A percentile compares a stretch with the other conserved stretches of the same genome.
These are phyloP conservation scores for Neonothopanus nambi DNA, from an alignment of 1,284 basidiomycete species.

Conservation along the genomic window DNA sequence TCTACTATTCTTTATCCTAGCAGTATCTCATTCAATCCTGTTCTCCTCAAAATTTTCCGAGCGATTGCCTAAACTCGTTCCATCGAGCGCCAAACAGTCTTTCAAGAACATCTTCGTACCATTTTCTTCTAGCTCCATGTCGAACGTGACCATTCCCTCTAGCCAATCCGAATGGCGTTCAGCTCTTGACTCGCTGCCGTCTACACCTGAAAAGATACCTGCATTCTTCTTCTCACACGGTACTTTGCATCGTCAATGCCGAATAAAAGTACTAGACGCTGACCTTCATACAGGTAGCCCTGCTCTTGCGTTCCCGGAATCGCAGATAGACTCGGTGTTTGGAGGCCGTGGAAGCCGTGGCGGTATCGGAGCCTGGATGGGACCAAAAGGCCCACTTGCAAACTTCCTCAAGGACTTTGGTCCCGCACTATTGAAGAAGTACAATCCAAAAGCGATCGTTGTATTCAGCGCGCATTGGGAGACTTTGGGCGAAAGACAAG, in stretches of 20 bases:
- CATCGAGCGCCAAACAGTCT: too few species aligned
- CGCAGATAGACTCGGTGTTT: constrained; percentile 2
- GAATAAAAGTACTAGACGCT: neutral
- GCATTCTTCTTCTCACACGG: constrained; percentile 79
- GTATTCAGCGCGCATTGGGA: constrained; percentile 86
- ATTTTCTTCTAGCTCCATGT: neutral
- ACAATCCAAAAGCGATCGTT: constrained; percentile 72
- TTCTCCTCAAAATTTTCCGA: neutral
- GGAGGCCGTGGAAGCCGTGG: constrained; percentile 12
- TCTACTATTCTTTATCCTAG: neutral
- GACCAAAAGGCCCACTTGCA: constrained; percentile 56
- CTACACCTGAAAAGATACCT: constrained; percentile 62
- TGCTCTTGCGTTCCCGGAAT: neutral
- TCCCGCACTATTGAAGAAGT: constrained; percentile 63
- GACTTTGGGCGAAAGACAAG: constrained; percentile 52
- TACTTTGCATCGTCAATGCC: constrained; percentile 37
- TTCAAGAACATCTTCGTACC: constrained; percentile 2
- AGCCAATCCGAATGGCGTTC: constrained; percentile 50
- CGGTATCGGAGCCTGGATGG: constrained; percentile 37
- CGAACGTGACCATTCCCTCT: constrained; percentile 14
- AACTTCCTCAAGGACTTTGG: constrained; percentile 71
- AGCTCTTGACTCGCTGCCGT: constrained; percentile 60
- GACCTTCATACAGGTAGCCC: neutral
- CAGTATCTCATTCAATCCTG: neutral
- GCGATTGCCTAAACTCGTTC: neutral